Evolutionary conservation across 2,329 filamentous ascomycete genomes (phyloP).

Genomic region (Aspergillus arachidicola): DNA sequence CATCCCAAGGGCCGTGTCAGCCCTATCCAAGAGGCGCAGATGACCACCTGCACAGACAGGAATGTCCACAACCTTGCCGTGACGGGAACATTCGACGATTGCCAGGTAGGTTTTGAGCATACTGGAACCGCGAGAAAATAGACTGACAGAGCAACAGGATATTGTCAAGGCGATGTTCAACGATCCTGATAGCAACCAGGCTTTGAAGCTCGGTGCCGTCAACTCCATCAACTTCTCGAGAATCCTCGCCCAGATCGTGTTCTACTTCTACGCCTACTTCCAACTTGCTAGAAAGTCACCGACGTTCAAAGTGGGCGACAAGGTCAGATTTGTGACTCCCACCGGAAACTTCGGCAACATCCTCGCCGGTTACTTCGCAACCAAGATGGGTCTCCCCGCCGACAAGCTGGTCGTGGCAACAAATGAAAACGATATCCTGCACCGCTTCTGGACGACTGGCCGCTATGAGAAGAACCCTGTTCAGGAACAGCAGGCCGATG

Average conservation of each 20-base stretch:
- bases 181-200: constrained; percentile 79
- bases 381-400: constrained; percentile 82
- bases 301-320: constrained; percentile 59
- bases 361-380: constrained; percentile 83
- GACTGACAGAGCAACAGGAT: constrained; percentile 50
- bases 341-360: constrained; percentile 98
- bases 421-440: constrained; percentile 78
- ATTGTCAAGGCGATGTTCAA: constrained; percentile 92
- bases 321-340: constrained; percentile 81
- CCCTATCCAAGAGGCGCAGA: constrained; percentile 92
- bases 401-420: constrained; percentile 70
- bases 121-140: background rate
- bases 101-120: constrained; percentile 56
- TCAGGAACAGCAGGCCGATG: background rate
- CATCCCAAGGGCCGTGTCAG: constrained; percentile 89
- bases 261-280: constrained; percentile 97
- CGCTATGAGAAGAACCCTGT: constrained; percentile 12
- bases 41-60: constrained; percentile 87
- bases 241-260: constrained; percentile 94
- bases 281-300: constrained; percentile 63
- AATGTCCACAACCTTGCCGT: constrained; percentile 94
- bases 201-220: constrained; percentile 83
- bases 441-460: constrained; percentile 69
- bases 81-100: constrained; percentile 92
- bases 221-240: constrained; percentile 97